Conservation (phyloP, 768 basidiomycete species). For the Pisolithus microcarpus region DNA sequence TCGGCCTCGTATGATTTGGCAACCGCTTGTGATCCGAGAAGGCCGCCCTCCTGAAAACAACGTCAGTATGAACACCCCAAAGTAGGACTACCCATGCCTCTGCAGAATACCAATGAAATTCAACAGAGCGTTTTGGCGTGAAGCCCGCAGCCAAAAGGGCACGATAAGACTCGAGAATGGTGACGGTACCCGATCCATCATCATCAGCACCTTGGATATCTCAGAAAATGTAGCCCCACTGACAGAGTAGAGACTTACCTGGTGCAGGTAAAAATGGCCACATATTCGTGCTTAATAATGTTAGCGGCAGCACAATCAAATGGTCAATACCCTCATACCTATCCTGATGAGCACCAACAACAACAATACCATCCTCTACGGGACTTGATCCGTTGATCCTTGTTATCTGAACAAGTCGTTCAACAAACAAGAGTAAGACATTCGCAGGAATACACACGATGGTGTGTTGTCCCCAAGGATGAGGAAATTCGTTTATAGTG, state of each 20-base stretch:
- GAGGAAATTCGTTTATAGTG: constrained; percentile 62
- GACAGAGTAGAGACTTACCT: constrained; percentile 34
- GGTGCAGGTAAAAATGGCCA: constrained; percentile 76
- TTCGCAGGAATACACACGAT: constrained; percentile 50
- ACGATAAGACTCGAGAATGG: constrained; percentile 39
- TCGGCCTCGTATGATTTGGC: constrained; percentile 59
- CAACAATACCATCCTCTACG: constrained; percentile 52
- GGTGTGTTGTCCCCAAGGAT: constrained; percentile 81
- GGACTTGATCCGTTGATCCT: constrained; percentile 67
- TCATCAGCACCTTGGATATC: constrained; percentile 32
- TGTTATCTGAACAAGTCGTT: constrained; percentile 45
- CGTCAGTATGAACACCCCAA: constrained; percentile 1
- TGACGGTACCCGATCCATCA: constrained; percentile 40
- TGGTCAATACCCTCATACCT: constrained; percentile 38
- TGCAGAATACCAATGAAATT: constrained; percentile 46
- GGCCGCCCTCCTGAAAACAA: constrained; percentile 55
- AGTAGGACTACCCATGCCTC: constrained; percentile 22
- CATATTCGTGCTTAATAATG: constrained; percentile 50
- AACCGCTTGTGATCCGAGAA: constrained; percentile 86
- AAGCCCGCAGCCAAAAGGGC: constrained; percentile 36
- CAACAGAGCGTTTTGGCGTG: constrained; percentile 35
- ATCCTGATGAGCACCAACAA: constrained; percentile 80
- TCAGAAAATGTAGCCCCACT: not conserved
- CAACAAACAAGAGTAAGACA: not conserved
- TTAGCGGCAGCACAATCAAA: not conserved